Percentiles rank a stretch among this genome's conserved stretches.
phyloP scores from a whole-genome alignment of 371 early-diverging fungal genomes.

The Capillidium heterosporum region DNA sequence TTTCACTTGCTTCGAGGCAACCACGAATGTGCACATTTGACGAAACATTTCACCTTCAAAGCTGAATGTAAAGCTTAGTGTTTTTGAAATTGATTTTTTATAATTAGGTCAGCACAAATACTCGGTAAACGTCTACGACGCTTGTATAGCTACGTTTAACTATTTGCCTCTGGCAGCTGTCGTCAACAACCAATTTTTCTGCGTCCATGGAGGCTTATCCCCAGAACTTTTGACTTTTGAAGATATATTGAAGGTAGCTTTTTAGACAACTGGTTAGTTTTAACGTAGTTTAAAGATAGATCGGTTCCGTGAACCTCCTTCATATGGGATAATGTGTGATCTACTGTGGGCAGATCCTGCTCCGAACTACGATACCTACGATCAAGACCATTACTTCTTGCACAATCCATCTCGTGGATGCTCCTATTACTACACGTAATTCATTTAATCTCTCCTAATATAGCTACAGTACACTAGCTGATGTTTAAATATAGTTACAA shows the following conservation, averaged over 20 bases:
- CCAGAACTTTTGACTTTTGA: conserved; percentile 80
- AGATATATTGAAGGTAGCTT: conserved; percentile 49
- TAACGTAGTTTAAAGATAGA: conserved; percentile 35
- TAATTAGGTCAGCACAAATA: conserved; percentile 75
- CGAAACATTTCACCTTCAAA: conserved; percentile 94
- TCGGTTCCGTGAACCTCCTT: conserved; percentile 90
- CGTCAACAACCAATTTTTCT: conserved; percentile 91
- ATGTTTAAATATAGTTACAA: conserved; percentile 45
- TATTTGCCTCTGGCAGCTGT: conserved; percentile 87
- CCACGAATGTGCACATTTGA: conserved; percentile 95
- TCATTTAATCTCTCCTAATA: neutral
- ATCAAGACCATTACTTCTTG: conserved; percentile 52
- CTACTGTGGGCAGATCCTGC: conserved; percentile 97
- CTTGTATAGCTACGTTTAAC: conserved; percentile 82
- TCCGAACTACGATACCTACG: conserved; percentile 82
- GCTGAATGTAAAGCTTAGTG: conserved; percentile 56
- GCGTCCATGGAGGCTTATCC: conserved; percentile 97
- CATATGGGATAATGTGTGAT: conserved; percentile 91
- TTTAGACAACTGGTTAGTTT: neutral
- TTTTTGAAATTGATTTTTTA: neutral
- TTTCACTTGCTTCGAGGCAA: conserved; percentile 92
- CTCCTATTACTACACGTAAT: conserved; percentile 74
- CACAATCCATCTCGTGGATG: conserved; percentile 89
- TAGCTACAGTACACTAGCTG: too few species aligned
- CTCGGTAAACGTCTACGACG: conserved; percentile 81